phyloP scores from a whole-genome alignment of 179 eudicot species.

The Beta corolliflora region DNA sequence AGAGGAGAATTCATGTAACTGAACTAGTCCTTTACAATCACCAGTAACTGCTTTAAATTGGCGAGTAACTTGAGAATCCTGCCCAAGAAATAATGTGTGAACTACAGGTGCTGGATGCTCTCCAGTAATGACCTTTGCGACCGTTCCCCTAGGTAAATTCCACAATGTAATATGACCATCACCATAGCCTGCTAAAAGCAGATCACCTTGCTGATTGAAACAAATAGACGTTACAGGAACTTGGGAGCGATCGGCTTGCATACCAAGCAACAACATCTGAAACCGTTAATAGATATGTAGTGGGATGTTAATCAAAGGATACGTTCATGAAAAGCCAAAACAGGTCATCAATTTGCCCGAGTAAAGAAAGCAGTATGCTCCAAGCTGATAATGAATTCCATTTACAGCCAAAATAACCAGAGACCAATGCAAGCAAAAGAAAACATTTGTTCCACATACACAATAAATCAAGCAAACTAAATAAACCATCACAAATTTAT shows the following conservation, averaged over 20 bases:
- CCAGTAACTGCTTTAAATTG: conserved; percentile 82
- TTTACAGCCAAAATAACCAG: neutral
- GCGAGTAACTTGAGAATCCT: conserved; percentile 71
- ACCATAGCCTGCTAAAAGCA: conserved; percentile 86
- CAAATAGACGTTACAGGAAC: conserved; percentile 84
- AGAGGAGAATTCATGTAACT: conserved; percentile 62
- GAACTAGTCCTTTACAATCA: conserved; percentile 81
- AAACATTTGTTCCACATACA: neutral
- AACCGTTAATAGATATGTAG: conserved; percentile 10
- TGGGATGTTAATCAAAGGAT: conserved; percentile 8
- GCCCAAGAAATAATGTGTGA: conserved; percentile 78
- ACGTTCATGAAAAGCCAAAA: conserved; percentile 3
- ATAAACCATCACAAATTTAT: neutral
- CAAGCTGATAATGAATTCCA: neutral
- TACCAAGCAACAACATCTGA: conserved; percentile 78
- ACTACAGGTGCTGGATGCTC: conserved; percentile 84
- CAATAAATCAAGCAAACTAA: neutral
- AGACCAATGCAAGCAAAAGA: neutral
- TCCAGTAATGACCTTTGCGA: conserved; percentile 63
- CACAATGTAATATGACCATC: conserved; percentile 80
- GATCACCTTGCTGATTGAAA: conserved; percentile 88
- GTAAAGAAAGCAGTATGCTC: neutral
- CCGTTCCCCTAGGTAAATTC: conserved; percentile 74
- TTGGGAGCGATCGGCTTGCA: conserved; percentile 75
- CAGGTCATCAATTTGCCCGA: neutral